Evolutionary conservation across 129 eudicot genomes (phyloP).

Genomic region (Dittrichia graveolens): DNA sequence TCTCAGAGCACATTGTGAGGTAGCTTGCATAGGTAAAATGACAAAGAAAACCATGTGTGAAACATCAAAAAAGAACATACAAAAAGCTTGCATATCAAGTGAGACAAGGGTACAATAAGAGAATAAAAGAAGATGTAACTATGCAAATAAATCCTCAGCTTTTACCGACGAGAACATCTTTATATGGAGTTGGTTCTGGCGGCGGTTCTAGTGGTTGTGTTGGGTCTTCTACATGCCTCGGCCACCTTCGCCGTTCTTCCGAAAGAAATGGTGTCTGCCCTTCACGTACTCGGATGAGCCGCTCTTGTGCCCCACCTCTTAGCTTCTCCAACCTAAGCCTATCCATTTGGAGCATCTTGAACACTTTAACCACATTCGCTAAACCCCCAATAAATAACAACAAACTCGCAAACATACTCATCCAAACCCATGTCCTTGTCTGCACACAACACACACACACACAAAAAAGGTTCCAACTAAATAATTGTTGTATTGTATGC

Average conservation of each 20-base stretch:
- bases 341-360: conserved; percentile 82
- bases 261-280: conserved; percentile 63
- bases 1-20: background rate
- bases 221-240: conserved; percentile 26
- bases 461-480: background rate
- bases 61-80: background rate
- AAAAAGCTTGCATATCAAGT: conserved; percentile 15
- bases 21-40: conserved; percentile 20
- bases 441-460: conserved; percentile 34
- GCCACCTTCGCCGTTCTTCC: conserved; percentile 48
- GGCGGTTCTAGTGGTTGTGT: conserved; percentile 18
- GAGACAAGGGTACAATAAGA: conserved; percentile 5
- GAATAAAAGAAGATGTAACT: background rate
- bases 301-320: conserved; percentile 94
- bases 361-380: conserved; percentile 82
- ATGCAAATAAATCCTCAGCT: conserved; percentile 31
- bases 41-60: background rate
- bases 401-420: conserved; percentile 66
- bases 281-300: conserved; percentile 56
- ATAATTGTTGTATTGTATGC: background rate
- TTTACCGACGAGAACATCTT: conserved; percentile 81
- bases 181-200: conserved; percentile 58
- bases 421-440: conserved; percentile 67
- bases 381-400: conserved; percentile 71
- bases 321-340: conserved; percentile 78